A percentile compares a stretch with the other conserved stretches of the same genome.
phyloP scores from a whole-genome alignment of 257 asterid species.

The Solanum habrochaites region DNA sequence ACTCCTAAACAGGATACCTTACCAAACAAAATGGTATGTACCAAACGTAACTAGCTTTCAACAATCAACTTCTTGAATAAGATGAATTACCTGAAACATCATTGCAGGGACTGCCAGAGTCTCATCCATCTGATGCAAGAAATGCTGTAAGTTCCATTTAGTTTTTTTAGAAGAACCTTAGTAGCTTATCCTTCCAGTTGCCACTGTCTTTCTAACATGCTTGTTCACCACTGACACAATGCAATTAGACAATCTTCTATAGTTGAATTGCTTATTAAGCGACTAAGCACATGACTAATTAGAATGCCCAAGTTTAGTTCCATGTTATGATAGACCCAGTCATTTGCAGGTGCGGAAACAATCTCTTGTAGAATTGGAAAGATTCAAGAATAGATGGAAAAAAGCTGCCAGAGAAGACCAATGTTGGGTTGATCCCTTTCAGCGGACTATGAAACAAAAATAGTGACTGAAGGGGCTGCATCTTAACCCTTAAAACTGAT shows the following conservation, averaged over 20 bases:
- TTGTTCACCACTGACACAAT: neutral
- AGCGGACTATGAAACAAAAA: constrained; percentile 7
- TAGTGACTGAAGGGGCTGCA: neutral
- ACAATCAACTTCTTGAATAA: neutral
- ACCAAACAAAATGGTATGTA: constrained; percentile 8
- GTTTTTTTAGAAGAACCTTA: neutral
- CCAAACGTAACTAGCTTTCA: neutral
- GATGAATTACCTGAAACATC: neutral
- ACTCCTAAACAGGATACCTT: neutral
- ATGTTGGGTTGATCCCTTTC: constrained; percentile 59
- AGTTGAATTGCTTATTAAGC: neutral
- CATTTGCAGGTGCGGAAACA: constrained; percentile 39
- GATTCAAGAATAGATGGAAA: constrained; percentile 56
- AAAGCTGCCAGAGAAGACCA: constrained; percentile 54
- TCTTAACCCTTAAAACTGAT: neutral
- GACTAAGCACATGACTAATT: neutral
- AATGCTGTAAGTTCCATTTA: constrained; percentile 32
- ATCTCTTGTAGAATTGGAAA: constrained; percentile 36
- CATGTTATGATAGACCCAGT: neutral
- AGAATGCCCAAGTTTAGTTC: neutral
- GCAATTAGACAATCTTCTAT: neutral
- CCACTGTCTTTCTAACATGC: neutral
- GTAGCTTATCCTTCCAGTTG: neutral
- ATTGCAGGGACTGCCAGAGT: constrained; percentile 14
- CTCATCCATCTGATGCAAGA: constrained; percentile 34